A percentile compares a stretch with the other conserved stretches of the same genome.
Evolutionary conservation across 1,139 yeast species (phyloP).

Genomic region (Candida sp.): DNA sequence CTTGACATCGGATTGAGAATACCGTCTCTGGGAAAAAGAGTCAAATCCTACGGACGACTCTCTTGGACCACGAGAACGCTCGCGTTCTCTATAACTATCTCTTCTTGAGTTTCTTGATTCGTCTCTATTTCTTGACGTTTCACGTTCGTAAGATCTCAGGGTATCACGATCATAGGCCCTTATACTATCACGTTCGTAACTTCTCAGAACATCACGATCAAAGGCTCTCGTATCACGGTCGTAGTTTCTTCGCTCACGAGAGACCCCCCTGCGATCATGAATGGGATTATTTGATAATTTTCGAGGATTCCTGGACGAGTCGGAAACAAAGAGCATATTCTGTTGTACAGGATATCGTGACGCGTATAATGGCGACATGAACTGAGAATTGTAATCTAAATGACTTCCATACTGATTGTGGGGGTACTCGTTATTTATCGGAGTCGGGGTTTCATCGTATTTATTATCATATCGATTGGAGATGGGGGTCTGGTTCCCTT

Average conservation of each 20-base stretch:
- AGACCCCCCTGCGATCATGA: too few relatives aligned
- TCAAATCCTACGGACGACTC: background rate
- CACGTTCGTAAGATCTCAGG: background rate
- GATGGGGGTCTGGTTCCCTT: background rate
- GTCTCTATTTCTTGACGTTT: background rate
- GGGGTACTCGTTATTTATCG: background rate
- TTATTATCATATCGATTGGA: background rate
- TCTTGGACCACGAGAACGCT: background rate
- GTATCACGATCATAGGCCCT: background rate
- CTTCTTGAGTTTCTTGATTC: background rate
- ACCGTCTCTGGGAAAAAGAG: background rate
- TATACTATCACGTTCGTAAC: too few relatives aligned
- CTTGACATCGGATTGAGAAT: slow-evolving; percentile 1
- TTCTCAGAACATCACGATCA: too few relatives aligned
- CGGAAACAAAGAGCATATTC: slow-evolving; percentile 1
- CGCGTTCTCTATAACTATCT: background rate
- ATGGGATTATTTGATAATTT: background rate
- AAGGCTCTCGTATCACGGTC: too few relatives aligned
- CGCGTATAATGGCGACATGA: background rate
- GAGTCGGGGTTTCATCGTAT: background rate
- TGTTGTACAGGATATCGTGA: slow-evolving; percentile 1
- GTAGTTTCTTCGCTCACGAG: too few relatives aligned
- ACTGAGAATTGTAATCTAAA: background rate
- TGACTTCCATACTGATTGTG: background rate
- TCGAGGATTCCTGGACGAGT: background rate